Percentiles rank a stretch among this genome's conserved stretches.
These are phyloP conservation scores for Rhexocercosporidium sp. DNA, from an alignment of 2,329 filamentous ascomycete genomes.

Conservation along the genomic window DNA sequence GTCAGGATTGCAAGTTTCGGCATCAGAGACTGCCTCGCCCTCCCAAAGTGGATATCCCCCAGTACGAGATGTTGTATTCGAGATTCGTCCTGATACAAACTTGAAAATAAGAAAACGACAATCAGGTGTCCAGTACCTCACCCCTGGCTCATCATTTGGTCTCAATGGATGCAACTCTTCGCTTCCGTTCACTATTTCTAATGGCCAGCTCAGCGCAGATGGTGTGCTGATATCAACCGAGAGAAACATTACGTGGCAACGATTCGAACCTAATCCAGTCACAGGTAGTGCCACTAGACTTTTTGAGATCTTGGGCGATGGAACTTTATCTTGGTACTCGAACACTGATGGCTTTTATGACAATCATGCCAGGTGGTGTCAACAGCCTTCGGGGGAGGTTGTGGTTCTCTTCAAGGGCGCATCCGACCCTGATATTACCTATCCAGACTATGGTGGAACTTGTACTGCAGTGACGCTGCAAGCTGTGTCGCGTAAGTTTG, in stretches of 20 bases:
- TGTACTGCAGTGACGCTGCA: not conserved
- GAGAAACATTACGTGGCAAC: not conserved
- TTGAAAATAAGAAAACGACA: not conserved
- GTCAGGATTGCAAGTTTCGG: not conserved
- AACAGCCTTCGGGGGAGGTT: not conserved
- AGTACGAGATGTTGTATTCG: not conserved
- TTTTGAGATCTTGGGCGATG: not conserved
- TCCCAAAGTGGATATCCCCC: not conserved
- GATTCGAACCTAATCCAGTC: not conserved
- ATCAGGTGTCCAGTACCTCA: not conserved
- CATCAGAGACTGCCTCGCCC: not conserved
- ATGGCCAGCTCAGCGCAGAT: not conserved
- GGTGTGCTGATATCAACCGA: not conserved
- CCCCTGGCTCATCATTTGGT: not conserved
- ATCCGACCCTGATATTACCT: not conserved
- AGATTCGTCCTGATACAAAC: not conserved
- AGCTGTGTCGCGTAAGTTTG: not conserved
- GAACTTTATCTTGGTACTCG: not conserved
- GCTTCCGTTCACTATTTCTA: not conserved
- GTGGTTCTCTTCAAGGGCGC: not conserved
- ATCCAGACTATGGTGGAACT: not conserved
- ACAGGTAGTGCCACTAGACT: not conserved
- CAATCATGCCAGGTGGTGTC: not conserved
- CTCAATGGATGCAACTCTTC: not conserved
- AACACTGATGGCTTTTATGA: not conserved